phyloP scores from a whole-genome alignment of 2,329 filamentous ascomycete genomes.

The Coleophoma crateriformis region DNA sequence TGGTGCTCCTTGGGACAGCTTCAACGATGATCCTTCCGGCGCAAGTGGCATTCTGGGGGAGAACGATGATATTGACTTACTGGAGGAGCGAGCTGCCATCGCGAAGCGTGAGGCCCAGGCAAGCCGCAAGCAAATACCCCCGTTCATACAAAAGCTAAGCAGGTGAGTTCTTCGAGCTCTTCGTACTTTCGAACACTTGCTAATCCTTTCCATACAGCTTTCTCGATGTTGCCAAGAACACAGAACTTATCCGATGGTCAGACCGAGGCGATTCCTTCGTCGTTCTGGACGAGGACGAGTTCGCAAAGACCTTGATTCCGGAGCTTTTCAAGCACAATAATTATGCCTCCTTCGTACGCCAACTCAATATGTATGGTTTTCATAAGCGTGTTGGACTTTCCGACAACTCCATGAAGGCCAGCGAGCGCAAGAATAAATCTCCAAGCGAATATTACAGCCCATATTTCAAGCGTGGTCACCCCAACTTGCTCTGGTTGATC shows the following conservation, averaged over 20 bases:
- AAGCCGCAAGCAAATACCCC: slow-evolving; percentile 92
- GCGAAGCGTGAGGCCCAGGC: slow-evolving; percentile 84
- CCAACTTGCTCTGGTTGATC: slow-evolving; percentile 91
- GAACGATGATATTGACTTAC: slow-evolving; percentile 68
- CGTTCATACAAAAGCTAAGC: slow-evolving; percentile 96
- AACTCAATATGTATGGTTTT: slow-evolving; percentile 62
- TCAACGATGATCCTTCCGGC: slow-evolving; percentile 30
- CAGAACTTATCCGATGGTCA: slow-evolving; percentile 94
- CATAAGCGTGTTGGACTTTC: slow-evolving; percentile 77
- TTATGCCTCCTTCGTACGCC: slow-evolving; percentile 71
- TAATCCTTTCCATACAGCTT: slow-evolving; percentile 54
- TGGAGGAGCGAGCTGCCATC: slow-evolving; percentile 73
- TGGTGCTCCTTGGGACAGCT: slow-evolving; percentile 29
- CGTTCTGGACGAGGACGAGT: slow-evolving; percentile 91
- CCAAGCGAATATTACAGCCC: slow-evolving; percentile 98
- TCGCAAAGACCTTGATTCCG: slow-evolving; percentile 67
- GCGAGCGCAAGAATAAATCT: slow-evolving; percentile 94
- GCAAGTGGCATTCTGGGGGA: slow-evolving; percentile 39
- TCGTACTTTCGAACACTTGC: slow-evolving; percentile 15
- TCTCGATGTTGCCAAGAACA: slow-evolving; percentile 87
- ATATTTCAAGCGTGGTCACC: slow-evolving; percentile 89
- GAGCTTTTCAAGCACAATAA: slow-evolving; percentile 78
- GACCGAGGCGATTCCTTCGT: slow-evolving; percentile 95
- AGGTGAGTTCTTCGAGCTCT: slow-evolving; percentile 54
- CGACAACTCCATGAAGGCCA: slow-evolving; percentile 96